These are phyloP conservation scores for Pinus taeda DNA, from an alignment of 75 land plant genomes.

Conservation along the genomic window DNA sequence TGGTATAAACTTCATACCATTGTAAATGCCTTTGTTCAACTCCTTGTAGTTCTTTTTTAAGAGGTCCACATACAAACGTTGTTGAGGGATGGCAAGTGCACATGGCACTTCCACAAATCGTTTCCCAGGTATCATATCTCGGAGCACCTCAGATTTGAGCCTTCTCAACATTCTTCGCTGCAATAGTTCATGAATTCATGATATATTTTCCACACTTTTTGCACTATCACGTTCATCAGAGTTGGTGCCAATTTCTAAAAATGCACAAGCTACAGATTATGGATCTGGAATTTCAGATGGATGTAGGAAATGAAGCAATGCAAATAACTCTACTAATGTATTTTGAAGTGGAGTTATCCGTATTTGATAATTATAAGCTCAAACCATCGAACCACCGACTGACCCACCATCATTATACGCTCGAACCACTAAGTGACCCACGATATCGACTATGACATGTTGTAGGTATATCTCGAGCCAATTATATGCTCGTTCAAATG, in stretches of 20 bases:
- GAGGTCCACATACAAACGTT: slow-evolving; percentile 8
- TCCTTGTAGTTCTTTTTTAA: slow-evolving; percentile 19
- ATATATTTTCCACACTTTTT: slow-evolving; percentile 9
- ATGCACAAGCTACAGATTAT: slow-evolving; percentile 13
- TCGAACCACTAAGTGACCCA: too few relatives aligned
- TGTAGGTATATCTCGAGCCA: too few relatives aligned
- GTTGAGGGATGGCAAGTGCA: slow-evolving; percentile 14
- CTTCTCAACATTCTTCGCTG: slow-evolving; percentile 29
- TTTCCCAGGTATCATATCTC: slow-evolving; percentile 22
- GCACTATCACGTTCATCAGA: slow-evolving; percentile 9
- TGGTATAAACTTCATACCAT: too few relatives aligned
- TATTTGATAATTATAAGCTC: too few relatives aligned
- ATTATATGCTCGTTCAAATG: too few relatives aligned
- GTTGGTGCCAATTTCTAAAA: slow-evolving; percentile 16
- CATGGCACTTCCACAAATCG: slow-evolving; percentile 22
- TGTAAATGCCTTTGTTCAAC: slow-evolving; percentile 19
- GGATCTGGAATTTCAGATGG: slow-evolving; percentile 29
- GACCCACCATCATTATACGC: too few relatives aligned
- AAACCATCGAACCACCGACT: too few relatives aligned
- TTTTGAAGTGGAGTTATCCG: slow-evolving; percentile 29
- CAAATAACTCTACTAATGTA: slow-evolving; percentile 25
- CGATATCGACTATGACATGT: too few relatives aligned
- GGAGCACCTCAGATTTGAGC: slow-evolving; percentile 20
- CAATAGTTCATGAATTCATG: slow-evolving; percentile 25
- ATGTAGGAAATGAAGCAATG: slow-evolving; percentile 27